Percentiles rank a stretch among this genome's conserved stretches.
These are phyloP conservation scores for Vitis cinerea DNA, from an alignment of 164 flowering plant species.

Conservation along the genomic window DNA sequence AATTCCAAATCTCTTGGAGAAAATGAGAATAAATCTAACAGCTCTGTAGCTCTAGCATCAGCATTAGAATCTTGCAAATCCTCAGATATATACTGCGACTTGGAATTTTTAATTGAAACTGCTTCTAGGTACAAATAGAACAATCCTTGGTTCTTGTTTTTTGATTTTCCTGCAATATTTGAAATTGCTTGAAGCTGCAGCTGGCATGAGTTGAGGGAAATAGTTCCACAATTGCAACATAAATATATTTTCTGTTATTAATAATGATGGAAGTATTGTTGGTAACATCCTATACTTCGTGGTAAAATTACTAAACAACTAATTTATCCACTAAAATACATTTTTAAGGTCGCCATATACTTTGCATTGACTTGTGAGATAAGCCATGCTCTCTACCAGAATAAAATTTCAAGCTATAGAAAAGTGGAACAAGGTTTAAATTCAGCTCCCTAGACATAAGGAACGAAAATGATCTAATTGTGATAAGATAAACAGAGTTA, in stretches of 20 bases:
- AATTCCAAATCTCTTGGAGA: slow-evolving; percentile 88
- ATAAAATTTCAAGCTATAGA: too few species aligned
- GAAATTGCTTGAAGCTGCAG: neutral
- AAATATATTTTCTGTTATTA: neutral
- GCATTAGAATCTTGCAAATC: slow-evolving; percentile 46
- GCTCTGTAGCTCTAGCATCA: slow-evolving; percentile 51
- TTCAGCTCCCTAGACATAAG: too few species aligned
- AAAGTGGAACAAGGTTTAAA: too few species aligned
- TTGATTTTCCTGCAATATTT: slow-evolving; percentile 73
- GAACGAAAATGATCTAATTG: too few species aligned
- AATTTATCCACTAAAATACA: too few species aligned
- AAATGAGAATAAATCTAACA: slow-evolving; percentile 73
- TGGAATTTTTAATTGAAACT: slow-evolving; percentile 80
- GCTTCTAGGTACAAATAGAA: slow-evolving; percentile 90
- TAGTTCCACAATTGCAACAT: neutral
- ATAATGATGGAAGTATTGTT: too few species aligned
- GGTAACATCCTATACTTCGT: too few species aligned
- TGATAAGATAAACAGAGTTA: too few species aligned
- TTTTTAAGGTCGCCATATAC: too few species aligned
- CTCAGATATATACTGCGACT: slow-evolving; percentile 59
- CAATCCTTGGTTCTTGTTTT: slow-evolving; percentile 78
- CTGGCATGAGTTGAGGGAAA: neutral
- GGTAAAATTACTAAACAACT: too few species aligned
- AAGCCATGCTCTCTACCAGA: too few species aligned
- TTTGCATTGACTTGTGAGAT: too few species aligned